Percentiles rank a stretch among this genome's conserved stretches.
Evolutionary conservation across 2,329 filamentous ascomycete species (phyloP).

Genomic region (Penicillium sp.): DNA sequence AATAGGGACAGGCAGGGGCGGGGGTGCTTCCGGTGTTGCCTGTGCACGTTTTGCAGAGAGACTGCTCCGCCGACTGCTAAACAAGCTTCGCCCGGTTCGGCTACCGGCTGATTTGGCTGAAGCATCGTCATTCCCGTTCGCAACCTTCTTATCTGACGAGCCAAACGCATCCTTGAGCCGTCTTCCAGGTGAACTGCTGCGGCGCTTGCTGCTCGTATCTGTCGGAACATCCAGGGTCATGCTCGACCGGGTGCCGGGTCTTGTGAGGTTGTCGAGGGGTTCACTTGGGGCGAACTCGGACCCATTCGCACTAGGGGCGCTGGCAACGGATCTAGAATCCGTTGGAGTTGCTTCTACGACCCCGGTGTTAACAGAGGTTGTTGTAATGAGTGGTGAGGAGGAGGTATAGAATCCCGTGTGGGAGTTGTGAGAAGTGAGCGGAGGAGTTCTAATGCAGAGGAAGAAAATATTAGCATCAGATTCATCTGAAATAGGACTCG

Average conservation of each 20-base stretch:
- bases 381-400: conserved; percentile 68
- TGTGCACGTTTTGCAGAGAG: conserved; percentile 36
- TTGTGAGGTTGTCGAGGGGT: conserved; percentile 32
- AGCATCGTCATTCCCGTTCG: conserved; percentile 55
- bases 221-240: conserved; percentile 37
- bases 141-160: conserved; percentile 44
- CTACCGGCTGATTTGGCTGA: conserved; percentile 45
- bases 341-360: conserved; percentile 36
- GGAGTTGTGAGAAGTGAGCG: conserved; percentile 61
- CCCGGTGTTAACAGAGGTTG: conserved; percentile 49
- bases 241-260: conserved; percentile 31
- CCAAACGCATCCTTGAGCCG: conserved; percentile 73
- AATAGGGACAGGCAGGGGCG: conserved; percentile 38
- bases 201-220: conserved; percentile 48
- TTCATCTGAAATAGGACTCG: neutral
- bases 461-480: conserved; percentile 16
- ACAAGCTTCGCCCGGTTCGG: conserved; percentile 42
- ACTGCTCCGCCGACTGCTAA: conserved; percentile 42
- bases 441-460: conserved; percentile 43
- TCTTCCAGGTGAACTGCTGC: conserved; percentile 69
- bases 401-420: conserved; percentile 69
- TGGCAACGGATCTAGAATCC: conserved; percentile 30
- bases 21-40: conserved; percentile 31
- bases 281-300: conserved; percentile 46
- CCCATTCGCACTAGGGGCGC: conserved; percentile 35